Evolutionary conservation across 208 protist genomes (phyloP).

Genomic region (Acanthamoeba royreba): DNA sequence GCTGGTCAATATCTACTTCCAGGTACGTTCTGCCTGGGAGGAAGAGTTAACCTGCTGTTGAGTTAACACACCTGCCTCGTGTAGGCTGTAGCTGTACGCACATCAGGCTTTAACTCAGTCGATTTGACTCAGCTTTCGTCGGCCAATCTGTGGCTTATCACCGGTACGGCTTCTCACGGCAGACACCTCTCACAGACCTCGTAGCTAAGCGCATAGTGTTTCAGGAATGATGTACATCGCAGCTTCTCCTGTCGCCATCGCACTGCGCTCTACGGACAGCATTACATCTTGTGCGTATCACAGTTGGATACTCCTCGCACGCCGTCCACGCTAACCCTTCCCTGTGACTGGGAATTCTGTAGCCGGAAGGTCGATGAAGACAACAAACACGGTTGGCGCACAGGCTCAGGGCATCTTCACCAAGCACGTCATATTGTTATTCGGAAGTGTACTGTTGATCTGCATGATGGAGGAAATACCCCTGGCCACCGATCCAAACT

Average conservation of each 20-base stretch:
- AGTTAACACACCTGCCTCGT: no score
- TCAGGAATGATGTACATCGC: constrained; percentile 40
- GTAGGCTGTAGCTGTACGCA: no score
- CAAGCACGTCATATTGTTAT: background rate
- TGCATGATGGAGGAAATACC: background rate
- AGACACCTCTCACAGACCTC: no score
- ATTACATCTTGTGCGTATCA: background rate
- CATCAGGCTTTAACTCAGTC: background rate
- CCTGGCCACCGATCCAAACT: background rate
- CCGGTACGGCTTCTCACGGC: background rate
- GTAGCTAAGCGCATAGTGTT: background rate
- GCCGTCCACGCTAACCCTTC: no score
- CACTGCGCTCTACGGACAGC: background rate
- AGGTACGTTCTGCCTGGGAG: background rate
- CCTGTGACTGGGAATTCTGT: no score
- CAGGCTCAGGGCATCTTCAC: background rate
- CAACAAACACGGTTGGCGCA: background rate
- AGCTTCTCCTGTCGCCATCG: background rate
- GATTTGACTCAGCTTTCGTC: background rate
- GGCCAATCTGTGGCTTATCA: background rate
- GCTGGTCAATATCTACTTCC: constrained; percentile 31
- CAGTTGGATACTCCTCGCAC: background rate
- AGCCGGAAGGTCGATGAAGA: background rate
- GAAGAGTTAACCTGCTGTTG: background rate
- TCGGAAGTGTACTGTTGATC: background rate